Base-by-base conservation (phyloP, 2,329 filamentous ascomycete genomes). In the Exophiala calicioides region DNA sequence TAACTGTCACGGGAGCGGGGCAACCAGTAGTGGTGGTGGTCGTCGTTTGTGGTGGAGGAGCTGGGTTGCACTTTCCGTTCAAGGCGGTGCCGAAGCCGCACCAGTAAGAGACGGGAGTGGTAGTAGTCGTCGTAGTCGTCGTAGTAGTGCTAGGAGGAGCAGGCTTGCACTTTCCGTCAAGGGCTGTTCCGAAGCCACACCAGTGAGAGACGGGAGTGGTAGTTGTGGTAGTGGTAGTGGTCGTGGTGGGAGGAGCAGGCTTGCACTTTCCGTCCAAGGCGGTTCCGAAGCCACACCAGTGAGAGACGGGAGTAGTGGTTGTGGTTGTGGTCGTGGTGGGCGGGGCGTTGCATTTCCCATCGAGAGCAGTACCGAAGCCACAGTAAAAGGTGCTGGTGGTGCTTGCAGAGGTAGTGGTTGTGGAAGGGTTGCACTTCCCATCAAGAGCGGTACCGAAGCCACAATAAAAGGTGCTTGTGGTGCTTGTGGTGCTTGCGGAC, bases 121-220 rank as follows among this genome's bases (percentile, higher is more conserved):
- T 44, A 29, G 32, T 44, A 7, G 46, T 18, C 23, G 13, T 40
- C 15, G 30, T 38, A 3, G 39, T 37, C n/a, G 34, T 31, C 15
- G 33, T 35, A 10, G 38, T 44, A 5, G 48, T 37, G n/a, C 38
- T 43, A 13, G 40, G 15, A 4, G 48, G 43, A 23, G 42, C 13
- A 12, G 47, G 38, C 30, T 53, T 53, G 46, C 50, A 53, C 18
- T 53, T 40, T 8, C 50, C 50, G n/a, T 53, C 32, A 18, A 30
- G 16, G 18, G 35, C 50, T 13, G 45, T 50, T 15, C 50, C 50
- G 39, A 30, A 53, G n/a, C 50, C 50, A 21, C 46, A 53, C 23
- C 39, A 53, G 50, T 50, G 43, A 47, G 45, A 38, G 8, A 44
- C 19, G 12, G 44, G 36, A 18, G 45, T 43, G 16, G 40, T 43